Evolutionary conservation across 352 stramenopile species (phyloP).

Genomic region (Pythium oligandrum): DNA sequence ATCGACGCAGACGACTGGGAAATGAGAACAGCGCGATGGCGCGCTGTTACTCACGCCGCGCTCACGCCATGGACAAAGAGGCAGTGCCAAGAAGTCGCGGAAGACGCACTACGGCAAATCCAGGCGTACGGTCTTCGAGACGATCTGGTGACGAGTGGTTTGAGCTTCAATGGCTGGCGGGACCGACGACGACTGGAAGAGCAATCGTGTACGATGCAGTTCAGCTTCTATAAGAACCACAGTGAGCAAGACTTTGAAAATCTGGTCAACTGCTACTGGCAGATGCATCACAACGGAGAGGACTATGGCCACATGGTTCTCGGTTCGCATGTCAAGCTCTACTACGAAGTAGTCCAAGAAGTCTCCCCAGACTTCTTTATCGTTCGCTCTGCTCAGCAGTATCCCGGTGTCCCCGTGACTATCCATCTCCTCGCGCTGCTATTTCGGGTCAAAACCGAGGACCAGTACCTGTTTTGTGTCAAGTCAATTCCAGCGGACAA

Average conservation of each 20-base stretch:
- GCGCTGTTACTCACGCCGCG: background rate
- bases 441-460: conserved; percentile 3
- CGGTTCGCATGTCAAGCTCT: background rate
- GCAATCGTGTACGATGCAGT: background rate
- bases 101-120: conserved; percentile 1
- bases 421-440: conserved; percentile 5
- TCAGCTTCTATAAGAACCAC: conserved; percentile 8
- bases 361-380: background rate
- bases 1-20: conserved; percentile 2
- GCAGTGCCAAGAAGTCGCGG: background rate
- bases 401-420: background rate
- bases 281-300: background rate
- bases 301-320: background rate
- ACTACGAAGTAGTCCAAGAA: conserved; percentile 3
- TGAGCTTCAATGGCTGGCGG: conserved; percentile 11
- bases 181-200: conserved; percentile 1
- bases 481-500: background rate
- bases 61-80: conserved; percentile 4
- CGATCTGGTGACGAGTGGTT: conserved; percentile 1
- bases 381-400: background rate
- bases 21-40: background rate
- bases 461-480: no score
- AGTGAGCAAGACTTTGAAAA: background rate
- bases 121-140: conserved; percentile 3
- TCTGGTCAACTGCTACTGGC: background rate